A percentile compares a stretch with the other conserved stretches of the same genome.
phyloP scores from a whole-genome alignment of 768 basidiomycete species.

The Udeniomyces megalosporus region DNA sequence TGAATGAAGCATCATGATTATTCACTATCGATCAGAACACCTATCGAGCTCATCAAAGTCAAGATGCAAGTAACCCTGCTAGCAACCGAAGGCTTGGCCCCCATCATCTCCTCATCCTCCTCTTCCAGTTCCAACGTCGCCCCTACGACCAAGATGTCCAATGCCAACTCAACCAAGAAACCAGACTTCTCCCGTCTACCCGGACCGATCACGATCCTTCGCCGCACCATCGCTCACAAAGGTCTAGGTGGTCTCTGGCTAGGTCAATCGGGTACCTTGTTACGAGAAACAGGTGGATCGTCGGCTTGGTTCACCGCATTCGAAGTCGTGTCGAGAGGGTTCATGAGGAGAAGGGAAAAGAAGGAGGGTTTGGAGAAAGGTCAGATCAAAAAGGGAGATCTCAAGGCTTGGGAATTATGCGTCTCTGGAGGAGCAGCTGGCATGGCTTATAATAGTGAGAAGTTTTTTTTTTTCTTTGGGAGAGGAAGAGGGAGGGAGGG shows the following conservation, averaged over 20 bases:
- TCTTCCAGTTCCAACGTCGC: not conserved
- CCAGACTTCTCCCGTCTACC: slow-evolving; percentile 34
- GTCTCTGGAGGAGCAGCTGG: slow-evolving; percentile 9
- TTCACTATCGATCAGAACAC: slow-evolving; percentile 53
- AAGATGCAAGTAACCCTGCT: slow-evolving; percentile 45
- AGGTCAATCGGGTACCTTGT: slow-evolving; percentile 80
- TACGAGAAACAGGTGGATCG: slow-evolving; percentile 82
- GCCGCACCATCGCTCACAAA: slow-evolving; percentile 43
- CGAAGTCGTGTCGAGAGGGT: slow-evolving; percentile 50
- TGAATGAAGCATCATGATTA: no score
- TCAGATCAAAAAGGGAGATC: not conserved
- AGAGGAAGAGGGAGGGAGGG: no score
- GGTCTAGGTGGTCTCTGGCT: slow-evolving; percentile 87
- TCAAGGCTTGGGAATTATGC: slow-evolving; percentile 14
- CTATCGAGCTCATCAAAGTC: slow-evolving; percentile 88
- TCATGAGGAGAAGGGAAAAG: slow-evolving; percentile 32
- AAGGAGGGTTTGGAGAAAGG: not conserved
- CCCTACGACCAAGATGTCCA: no score
- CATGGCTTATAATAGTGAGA: slow-evolving; percentile 14
- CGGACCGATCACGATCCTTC: slow-evolving; percentile 56
- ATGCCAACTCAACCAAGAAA: no score
- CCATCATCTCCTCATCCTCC: not conserved
- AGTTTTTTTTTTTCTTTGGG: not conserved
- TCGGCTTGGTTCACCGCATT: slow-evolving; percentile 84
- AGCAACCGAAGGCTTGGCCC: slow-evolving; percentile 1